Evolutionary conservation across 805 yeast genomes (phyloP), one percentile per base, ranked within the genome.

Genomic region (Metschnikowia lunata): DNA sequence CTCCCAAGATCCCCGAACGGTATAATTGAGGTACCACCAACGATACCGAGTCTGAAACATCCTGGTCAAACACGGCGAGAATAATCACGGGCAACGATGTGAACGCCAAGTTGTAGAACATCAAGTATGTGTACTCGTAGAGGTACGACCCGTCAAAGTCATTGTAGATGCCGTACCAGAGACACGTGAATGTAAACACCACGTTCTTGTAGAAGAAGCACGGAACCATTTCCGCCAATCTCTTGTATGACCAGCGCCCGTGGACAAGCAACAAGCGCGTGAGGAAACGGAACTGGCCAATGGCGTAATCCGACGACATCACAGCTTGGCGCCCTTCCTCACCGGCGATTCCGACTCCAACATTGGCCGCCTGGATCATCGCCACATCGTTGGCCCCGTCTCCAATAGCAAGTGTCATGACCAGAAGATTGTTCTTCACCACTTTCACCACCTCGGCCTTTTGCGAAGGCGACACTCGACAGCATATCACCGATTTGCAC

Each of bases 331-430:
- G 71, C 59, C 95, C 95, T 70, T 86, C 95, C 69, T 86, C 93
- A 66, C 95, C 95, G 3, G 90, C 90, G 59, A 86, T 86, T 67
- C 95, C 95, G 44, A 86, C 85, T 57, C 95, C 95, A 37, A 86
- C 83, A 64, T 86, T 83, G 1, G 95, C 93, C 27, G 89, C 82
- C 63, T 86, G 95, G 53, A 86, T 86, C 95, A 86, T 86, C 10
- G 95, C 90, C 50, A 86, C 95, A 67, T 86, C 95, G 60, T 86
- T 86, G 15, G 93, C 82, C 43, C 95, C 95, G 65, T 86, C 95
- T 54, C 95, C 95, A 60, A 86, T 85, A 7, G 93, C 91, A 46
- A 86, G 66, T 1, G 95, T 86, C 90, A 86, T 86, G 27, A 86
- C 95, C 50, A 80, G 81, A 37, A 86, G 68, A 13, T 80, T 75